phyloP scores from a whole-genome alignment of 176 grass and related monocot species.

The Cocos nucifera region DNA sequence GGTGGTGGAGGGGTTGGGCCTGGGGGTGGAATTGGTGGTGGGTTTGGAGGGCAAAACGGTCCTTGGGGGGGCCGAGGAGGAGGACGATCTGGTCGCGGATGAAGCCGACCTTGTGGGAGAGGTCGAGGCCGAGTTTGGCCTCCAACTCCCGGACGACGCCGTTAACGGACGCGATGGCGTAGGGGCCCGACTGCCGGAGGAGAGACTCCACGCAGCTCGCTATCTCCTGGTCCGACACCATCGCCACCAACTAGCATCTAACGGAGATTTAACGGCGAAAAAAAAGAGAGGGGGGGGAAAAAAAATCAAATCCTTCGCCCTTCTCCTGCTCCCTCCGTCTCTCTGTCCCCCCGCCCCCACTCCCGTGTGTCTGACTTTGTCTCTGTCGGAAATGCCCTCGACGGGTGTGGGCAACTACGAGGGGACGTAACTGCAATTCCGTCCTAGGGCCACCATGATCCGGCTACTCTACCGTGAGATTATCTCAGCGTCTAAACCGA shows the following conservation, averaged over 20 bases:
- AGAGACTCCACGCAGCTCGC: conserved; percentile 62
- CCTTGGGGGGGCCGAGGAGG: conserved; percentile 38
- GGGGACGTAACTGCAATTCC: no score
- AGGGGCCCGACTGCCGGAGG: conserved; percentile 41
- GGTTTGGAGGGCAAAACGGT: conserved; percentile 30
- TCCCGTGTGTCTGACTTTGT: no score
- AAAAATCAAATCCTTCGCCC: no score
- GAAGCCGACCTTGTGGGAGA: conserved; percentile 66
- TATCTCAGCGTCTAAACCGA: no score
- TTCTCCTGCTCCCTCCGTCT: no score
- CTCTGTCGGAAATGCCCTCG: no score
- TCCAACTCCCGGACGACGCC: conserved; percentile 52
- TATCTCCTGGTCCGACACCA: conserved; percentile 89
- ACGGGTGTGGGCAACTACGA: no score
- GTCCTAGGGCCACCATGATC: no score
- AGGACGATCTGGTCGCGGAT: conserved; percentile 70
- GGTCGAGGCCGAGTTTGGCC: conserved; percentile 65
- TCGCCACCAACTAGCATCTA: conserved; percentile 1
- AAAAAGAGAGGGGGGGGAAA: no score
- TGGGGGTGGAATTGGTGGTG: conserved; percentile 8
- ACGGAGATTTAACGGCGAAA: no score
- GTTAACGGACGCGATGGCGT: conserved; percentile 24
- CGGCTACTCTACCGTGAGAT: no score
- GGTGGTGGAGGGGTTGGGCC: conserved; percentile 5
- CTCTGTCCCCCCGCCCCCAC: no score